Base-by-base conservation (phyloP, 2,329 filamentous ascomycete genomes). In the Neonectria punicea region DNA sequence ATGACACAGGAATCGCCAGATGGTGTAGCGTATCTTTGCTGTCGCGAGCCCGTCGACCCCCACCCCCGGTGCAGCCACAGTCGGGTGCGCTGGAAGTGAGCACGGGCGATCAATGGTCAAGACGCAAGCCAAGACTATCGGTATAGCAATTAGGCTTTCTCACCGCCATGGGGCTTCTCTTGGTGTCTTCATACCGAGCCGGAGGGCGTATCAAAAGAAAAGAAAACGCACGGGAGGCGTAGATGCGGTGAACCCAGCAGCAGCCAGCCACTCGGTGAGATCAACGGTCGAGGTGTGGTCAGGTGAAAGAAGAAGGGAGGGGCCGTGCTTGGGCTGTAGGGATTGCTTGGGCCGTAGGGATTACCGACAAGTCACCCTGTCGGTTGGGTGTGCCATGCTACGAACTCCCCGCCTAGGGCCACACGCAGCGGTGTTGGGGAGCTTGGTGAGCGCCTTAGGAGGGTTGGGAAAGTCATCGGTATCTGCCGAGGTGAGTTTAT, bases 11-110 rank as follows among this genome's bases (percentile, higher is more conserved):
- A 57, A 22, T 18, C 46, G 44, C 22, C 20, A 16, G 53, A 57
- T 50, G 34, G 53, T 49, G 28, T 54, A 41, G 50, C 53, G 51
- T 61, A 39, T 65, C 36, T 44, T n/a, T 61, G 61, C 46, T 30
- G 49, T 61, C 46, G 58, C 18, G 47, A 43, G 44, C 28, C 60
- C 60, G 65, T 49, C 63, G 62, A 39, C 64, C 68, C 72, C 72
- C 67, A 71, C 65, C 39, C 43, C 54, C 22, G 51, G 50, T 49
- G 41, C 61, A 69, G 72, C 69, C 67, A 73, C 70, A 41, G 47
- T 53, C 49, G 43, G 55, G 64, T 41, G 20, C 54, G 41, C 61
- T 57, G 63, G 64, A 69, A 68, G 63, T 49, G 49, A 65, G 66
- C 54, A 63, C 63, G 54, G 46, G 39, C 61, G 63, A 65, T 67